Base-by-base conservation (phyloP, 2,329 filamentous ascomycete species). In the Stemphylium lycopersici region DNA sequence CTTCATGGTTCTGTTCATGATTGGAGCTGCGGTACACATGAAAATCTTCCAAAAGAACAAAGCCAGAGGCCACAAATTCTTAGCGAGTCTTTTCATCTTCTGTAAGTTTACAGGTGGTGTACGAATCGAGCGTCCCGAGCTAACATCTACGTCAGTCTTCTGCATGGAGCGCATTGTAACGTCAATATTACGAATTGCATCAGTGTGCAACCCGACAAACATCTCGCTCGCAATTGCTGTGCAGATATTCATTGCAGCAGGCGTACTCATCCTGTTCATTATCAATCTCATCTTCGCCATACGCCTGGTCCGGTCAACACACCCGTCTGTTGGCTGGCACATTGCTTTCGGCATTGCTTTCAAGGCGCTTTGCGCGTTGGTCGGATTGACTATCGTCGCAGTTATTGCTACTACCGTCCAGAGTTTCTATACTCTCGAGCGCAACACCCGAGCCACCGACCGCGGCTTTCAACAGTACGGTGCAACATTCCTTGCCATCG, bases 251-350 rank as follows among this genome's bases (percentile, higher is more conserved):
- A 84, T 90, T 52, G 84, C 87, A 39, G 87, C 89, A 0, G 91
- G 90, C 37, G 86, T 92, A 13, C 71, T 96, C 31, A 74, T 96
- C 6, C 78, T 96, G 22, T 93, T 90, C 74, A 77, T 93, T 65
- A 78, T 91, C 74, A 95, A 96, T 76, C 76, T 96, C 37, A 77
- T 95, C 66, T 90, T 93, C 69, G 77, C 87, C 0, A 90, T 91
- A 74, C 86, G 91, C 40, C 81, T 96, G 22, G 74, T 95, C 15
- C 84, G 91, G 48, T 88, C 89, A 4, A 84, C 85, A 40, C 89
- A 93, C 67, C 90, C 90, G 0, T 69, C 72, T 2, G 70, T 91
- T 29, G 91, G 90, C 53, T 93, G 90, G 90, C 81, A 84, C 58
- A 79, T 76, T 20, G 64, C 75, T 1, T 78, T 85, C 20, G 79